These are phyloP conservation scores for Pichia thaimueangensis DNA, from an alignment of 805 yeast genomes.

Conservation along the genomic window DNA sequence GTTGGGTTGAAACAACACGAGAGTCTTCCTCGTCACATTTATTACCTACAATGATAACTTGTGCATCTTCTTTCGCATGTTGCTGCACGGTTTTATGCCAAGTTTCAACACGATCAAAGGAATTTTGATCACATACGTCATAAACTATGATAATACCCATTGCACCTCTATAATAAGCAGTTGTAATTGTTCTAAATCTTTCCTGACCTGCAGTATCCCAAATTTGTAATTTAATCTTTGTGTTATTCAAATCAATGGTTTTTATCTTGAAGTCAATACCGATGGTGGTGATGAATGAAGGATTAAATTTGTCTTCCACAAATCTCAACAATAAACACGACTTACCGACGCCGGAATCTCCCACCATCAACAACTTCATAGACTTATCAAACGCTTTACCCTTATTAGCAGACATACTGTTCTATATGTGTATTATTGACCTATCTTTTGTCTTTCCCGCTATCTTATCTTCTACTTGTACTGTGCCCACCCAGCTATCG, in stretches of 20 bases:
- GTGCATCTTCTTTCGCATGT: constrained; percentile 95
- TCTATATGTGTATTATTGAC: neutral
- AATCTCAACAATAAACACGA: constrained; percentile 87
- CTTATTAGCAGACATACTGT: constrained; percentile 47
- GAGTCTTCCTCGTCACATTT: constrained; percentile 86
- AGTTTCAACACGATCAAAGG: constrained; percentile 85
- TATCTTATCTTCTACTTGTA: too few relatives aligned
- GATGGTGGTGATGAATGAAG: constrained; percentile 93
- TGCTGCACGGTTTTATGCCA: constrained; percentile 96
- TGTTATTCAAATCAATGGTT: constrained; percentile 89
- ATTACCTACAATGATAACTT: constrained; percentile 89
- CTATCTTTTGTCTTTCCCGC: too few relatives aligned
- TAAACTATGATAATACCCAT: constrained; percentile 81
- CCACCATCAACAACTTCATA: constrained; percentile 86
- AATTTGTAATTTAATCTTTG: constrained; percentile 87
- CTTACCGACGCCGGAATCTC: constrained; percentile 86
- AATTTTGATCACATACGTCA: constrained; percentile 83
- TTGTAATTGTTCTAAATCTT: constrained; percentile 87
- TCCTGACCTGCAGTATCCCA: constrained; percentile 99
- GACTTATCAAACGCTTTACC: constrained; percentile 79
- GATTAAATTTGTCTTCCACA: constrained; percentile 94
- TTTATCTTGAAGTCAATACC: constrained; percentile 98
- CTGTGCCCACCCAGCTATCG: too few relatives aligned
- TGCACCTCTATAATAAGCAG: constrained; percentile 89
- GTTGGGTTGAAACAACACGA: constrained; percentile 82